Percentiles rank a stretch among this genome's conserved stretches.
Evolutionary conservation across 2,329 filamentous ascomycete genomes (phyloP).

Genomic region (Tricladium varicosporioides): DNA sequence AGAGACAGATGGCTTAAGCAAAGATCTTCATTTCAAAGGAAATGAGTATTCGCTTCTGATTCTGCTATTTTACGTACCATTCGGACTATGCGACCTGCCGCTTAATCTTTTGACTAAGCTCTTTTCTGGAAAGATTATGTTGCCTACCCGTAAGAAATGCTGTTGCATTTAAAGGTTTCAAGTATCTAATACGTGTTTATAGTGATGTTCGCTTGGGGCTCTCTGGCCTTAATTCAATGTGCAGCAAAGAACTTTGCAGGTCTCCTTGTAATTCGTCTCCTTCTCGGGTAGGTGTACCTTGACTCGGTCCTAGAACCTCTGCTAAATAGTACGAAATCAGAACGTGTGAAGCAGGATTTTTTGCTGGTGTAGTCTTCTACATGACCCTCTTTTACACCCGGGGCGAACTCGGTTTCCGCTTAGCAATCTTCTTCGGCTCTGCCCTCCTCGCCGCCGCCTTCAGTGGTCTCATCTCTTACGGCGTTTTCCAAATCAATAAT

Average conservation of each 20-base stretch:
- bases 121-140: too few relatives aligned
- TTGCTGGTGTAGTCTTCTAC: constrained; percentile 53
- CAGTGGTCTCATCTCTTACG: constrained; percentile 33
- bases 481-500: constrained; percentile 45
- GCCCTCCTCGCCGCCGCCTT: constrained; percentile 39
- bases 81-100: too few relatives aligned
- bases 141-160: too few relatives aligned
- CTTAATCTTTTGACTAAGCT: too few relatives aligned
- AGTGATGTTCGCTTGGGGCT: neutral
- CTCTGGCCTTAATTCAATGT: constrained; percentile 40
- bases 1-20: too few relatives aligned
- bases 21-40: too few relatives aligned
- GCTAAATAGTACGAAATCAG: neutral
- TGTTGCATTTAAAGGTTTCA: too few relatives aligned
- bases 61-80: too few relatives aligned
- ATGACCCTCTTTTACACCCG: constrained; percentile 47
- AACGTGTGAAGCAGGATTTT: constrained; percentile 52
- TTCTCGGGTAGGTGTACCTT: constrained; percentile 34
- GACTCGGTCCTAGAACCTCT: neutral
- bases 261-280: constrained; percentile 35
- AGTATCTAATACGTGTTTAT: too few relatives aligned
- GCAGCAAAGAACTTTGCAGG: constrained; percentile 36
- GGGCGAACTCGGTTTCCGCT: constrained; percentile 34
- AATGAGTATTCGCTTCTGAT: too few relatives aligned
- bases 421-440: constrained; percentile 44